These are phyloP conservation scores for Venturia pyrina DNA, from an alignment of 2,329 filamentous ascomycete genomes.

Conservation along the genomic window DNA sequence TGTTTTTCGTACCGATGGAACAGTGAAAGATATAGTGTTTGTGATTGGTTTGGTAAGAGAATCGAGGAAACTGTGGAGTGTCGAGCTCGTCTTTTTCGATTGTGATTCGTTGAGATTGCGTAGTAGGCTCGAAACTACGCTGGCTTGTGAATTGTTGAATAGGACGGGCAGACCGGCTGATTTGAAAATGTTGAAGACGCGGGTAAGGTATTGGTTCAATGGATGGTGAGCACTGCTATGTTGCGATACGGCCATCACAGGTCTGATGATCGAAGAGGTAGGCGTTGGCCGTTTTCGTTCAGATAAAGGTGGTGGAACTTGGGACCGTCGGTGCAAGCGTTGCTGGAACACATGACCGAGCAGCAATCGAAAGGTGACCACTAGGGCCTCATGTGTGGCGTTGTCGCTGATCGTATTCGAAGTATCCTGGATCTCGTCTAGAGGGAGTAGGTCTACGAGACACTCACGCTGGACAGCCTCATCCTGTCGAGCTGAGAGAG, in stretches of 20 bases:
- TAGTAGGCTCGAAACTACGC: slow-evolving; percentile 2
- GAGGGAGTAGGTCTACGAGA: slow-evolving; percentile 56
- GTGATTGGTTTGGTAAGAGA: background rate
- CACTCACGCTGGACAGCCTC: slow-evolving; percentile 41
- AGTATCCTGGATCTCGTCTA: slow-evolving; percentile 36
- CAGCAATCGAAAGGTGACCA: slow-evolving; percentile 55
- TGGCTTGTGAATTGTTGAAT: background rate
- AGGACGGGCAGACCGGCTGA: slow-evolving; percentile 2
- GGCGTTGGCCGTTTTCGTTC: slow-evolving; percentile 39
- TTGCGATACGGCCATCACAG: slow-evolving; percentile 44
- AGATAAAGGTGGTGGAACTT: slow-evolving; percentile 48
- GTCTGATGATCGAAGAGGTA: slow-evolving; percentile 49
- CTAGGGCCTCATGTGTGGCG: slow-evolving; percentile 47
- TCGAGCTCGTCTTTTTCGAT: background rate
- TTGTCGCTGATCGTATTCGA: slow-evolving; percentile 18
- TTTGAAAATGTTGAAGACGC: background rate
- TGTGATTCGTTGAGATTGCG: background rate
- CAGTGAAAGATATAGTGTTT: background rate
- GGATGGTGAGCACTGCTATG: slow-evolving; percentile 33
- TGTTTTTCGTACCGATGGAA: background rate
- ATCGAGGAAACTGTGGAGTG: background rate
- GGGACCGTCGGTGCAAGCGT: slow-evolving; percentile 59
- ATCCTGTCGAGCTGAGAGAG: slow-evolving; percentile 33
- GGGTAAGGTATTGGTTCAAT: slow-evolving; percentile 25
- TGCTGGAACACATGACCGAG: slow-evolving; percentile 70